Percentiles rank a stretch among this genome's conserved stretches.
Conservation (phyloP, 345 rosid genomes). For the Syzygium oleosum region DNA sequence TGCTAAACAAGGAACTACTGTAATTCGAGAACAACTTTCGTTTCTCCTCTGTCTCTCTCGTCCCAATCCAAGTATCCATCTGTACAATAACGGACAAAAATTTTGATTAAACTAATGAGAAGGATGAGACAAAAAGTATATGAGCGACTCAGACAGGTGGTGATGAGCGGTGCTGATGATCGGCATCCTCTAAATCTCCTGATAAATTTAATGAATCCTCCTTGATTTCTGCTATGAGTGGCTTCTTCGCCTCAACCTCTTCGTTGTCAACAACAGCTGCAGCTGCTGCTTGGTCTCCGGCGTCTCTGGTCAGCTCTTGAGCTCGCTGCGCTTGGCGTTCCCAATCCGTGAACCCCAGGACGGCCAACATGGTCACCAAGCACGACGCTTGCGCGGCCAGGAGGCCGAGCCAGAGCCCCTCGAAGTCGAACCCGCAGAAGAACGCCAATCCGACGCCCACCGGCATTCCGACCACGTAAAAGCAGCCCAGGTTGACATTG, state of each 20-base stretch:
- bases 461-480: conserved; percentile 61
- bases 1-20: background rate
- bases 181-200: conserved; percentile 6
- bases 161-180: background rate
- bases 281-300: background rate
- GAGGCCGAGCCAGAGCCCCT: conserved; percentile 67
- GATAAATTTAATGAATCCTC: conserved; percentile 21
- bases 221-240: conserved; percentile 18
- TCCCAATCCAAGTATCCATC: background rate
- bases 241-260: conserved; percentile 13
- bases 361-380: conserved; percentile 48
- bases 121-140: background rate
- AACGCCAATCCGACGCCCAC: conserved; percentile 52
- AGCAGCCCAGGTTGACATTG: conserved; percentile 58
- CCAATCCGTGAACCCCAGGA: conserved; percentile 52
- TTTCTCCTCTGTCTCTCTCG: background rate
- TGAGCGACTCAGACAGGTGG: background rate
- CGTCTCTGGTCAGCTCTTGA: conserved; percentile 28
- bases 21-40: background rate
- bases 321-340: conserved; percentile 46
- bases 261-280: conserved; percentile 21
- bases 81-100: background rate
- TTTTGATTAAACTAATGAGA: background rate
- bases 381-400: conserved; percentile 67
- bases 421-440: conserved; percentile 40